Evolutionary conservation across 2,329 filamentous ascomycete genomes (phyloP), one percentile per base, ranked within the genome.

Genomic region (Calonectria pteridis): DNA sequence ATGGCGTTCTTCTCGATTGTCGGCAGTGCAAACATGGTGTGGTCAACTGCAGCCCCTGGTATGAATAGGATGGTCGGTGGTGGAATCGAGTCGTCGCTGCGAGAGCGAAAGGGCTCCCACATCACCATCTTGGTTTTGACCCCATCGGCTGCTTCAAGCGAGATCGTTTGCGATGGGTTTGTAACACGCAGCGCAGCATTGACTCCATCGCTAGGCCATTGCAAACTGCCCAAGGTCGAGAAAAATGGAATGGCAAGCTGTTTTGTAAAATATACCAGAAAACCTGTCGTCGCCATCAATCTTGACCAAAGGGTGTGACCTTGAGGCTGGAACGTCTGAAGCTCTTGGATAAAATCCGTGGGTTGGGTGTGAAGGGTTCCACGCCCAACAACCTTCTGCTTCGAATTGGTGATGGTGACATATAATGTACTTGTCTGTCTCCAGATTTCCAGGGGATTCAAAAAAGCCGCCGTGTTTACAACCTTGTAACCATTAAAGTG

Each of bases 401-500:
- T 51, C 9, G 77, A 72, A 71, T 88, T 83, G 20, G 89, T 90
- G 70, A 93, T 87, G 1, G 88, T 91, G 58, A 92, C 90, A 74
- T 91, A 93, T 0, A 93, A 85, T 0, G 91, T 93, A 26, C 88
- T 91, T 1, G 91, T 92, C 2, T 91, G 89, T 63, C 85, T 85
- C 92, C 91, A 93, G 72, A 93, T 90, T 74, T 89, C 86, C 50
- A 85, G 77, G 1, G 89, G 87, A 2, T 88, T 87, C 40, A 93
- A 84, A 2, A 91, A 89, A 0, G 91, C 89, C 0, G 89, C 89
- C 4, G 91, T 88, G 81, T 93, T 89, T 51, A 93, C 87, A 2
- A 90, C 85, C 81, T 93, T 93, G 83, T 89, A 91, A 0, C 91
- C 92, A 73, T 91, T 87, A 79, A 94, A 91, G 72, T 89, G 88